Conservation (phyloP, 2,329 filamentous ascomycete species). For the Bertia moriformis region DNA sequence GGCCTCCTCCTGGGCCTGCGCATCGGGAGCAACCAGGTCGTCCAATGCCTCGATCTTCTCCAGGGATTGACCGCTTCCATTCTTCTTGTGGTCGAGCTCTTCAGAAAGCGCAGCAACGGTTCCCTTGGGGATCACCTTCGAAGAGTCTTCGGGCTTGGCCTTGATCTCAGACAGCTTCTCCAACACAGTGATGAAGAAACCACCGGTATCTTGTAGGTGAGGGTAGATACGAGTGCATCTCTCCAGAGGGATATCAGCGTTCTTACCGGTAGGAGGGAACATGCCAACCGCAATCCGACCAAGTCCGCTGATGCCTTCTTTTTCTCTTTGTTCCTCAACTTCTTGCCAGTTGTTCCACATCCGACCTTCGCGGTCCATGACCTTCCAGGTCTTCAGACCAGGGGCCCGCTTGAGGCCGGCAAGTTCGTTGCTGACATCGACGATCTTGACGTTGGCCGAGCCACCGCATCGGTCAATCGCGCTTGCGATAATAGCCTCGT, state of each 20-base stretch:
- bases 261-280: conserved; percentile 54
- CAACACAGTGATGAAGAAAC: conserved; percentile 91
- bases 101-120: conserved; percentile 6
- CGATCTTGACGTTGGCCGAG: conserved; percentile 61
- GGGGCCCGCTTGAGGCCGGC: conserved; percentile 61
- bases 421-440: conserved; percentile 70
- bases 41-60: conserved; percentile 3
- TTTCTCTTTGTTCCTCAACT: conserved; percentile 52
- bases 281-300: conserved; percentile 64
- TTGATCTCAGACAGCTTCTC: conserved; percentile 83
- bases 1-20: conserved; percentile 5
- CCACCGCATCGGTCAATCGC: conserved; percentile 87
- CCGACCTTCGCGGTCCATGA: conserved; percentile 74
- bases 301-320: conserved; percentile 43
- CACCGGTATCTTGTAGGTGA: conserved; percentile 89
- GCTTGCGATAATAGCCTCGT: conserved; percentile 78
- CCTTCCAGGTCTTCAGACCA: conserved; percentile 70
- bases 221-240: conserved; percentile 89
- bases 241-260: conserved; percentile 62
- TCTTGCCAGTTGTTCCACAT: conserved; percentile 74
- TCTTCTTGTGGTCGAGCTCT: conserved; percentile 7
- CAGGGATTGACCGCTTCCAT: conserved; percentile 1
- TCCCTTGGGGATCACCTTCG: conserved; percentile 17
- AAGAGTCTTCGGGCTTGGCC: conserved; percentile 53
- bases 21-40: conserved; percentile 4